These are phyloP conservation scores for Rhytidhysteron rufulum DNA, from an alignment of 2,329 filamentous ascomycete species.

Conservation along the genomic window DNA sequence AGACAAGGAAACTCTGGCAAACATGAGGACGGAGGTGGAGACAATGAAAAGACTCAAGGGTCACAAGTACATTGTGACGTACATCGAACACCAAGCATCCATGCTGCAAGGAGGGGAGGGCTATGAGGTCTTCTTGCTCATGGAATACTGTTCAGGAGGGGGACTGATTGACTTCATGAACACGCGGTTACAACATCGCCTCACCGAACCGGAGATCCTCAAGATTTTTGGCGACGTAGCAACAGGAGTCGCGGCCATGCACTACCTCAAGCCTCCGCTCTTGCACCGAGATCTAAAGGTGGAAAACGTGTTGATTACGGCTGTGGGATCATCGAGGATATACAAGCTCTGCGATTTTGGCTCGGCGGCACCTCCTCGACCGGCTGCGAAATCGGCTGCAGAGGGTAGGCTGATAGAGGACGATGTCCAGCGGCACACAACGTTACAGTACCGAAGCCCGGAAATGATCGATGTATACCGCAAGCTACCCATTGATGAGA, in stretches of 20 bases:
- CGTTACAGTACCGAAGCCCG: slow-evolving; percentile 92
- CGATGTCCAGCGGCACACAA: slow-evolving; percentile 95
- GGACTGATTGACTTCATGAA: slow-evolving; percentile 99
- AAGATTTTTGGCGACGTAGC: slow-evolving; percentile 95
- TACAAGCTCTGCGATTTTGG: slow-evolving; percentile 99
- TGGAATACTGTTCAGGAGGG: slow-evolving; percentile 95
- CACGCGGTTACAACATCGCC: slow-evolving; percentile 87
- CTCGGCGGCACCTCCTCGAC: slow-evolving; percentile 76
- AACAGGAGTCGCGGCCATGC: slow-evolving; percentile 97
- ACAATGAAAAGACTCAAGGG: slow-evolving; percentile 99
- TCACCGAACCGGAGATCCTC: slow-evolving; percentile 96
- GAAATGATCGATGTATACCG: slow-evolving; percentile 99
- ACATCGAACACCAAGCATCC: slow-evolving; percentile 96
- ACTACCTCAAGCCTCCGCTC: slow-evolving; percentile 91
- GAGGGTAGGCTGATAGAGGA: slow-evolving; percentile 94
- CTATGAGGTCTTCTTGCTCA: slow-evolving; percentile 96
- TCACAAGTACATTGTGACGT: slow-evolving; percentile 92
- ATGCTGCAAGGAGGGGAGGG: slow-evolving; percentile 88
- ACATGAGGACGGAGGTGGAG: slow-evolving; percentile 97
- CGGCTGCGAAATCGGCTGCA: slow-evolving; percentile 78
- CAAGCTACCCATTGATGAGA: slow-evolving; percentile 95
- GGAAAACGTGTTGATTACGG: slow-evolving; percentile 90
- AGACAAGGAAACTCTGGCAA: slow-evolving; percentile 88
- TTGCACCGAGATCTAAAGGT: slow-evolving; percentile 95
- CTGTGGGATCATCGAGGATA: slow-evolving; percentile 59